A percentile compares a stretch with the other conserved stretches of the same genome.
Conservation (phyloP, 768 basidiomycete genomes). For the Terana coerulea region DNA sequence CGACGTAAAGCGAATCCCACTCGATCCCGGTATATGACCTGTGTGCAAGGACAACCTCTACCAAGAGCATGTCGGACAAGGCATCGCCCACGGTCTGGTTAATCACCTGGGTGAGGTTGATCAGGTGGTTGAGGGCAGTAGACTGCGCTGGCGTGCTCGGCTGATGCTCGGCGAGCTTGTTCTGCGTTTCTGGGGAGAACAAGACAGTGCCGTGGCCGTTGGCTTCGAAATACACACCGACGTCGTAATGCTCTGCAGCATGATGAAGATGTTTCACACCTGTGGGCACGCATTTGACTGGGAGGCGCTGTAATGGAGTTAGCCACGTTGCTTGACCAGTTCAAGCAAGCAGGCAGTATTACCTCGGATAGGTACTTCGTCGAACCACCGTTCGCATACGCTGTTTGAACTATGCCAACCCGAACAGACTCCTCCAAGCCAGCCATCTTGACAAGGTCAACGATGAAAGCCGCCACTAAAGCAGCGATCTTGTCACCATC, state of each 20-base stretch:
- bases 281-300: constrained; percentile 92
- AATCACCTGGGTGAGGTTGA: constrained; percentile 78
- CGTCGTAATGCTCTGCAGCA: constrained; percentile 88
- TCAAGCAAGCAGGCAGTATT: constrained; percentile 20
- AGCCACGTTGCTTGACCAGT: background rate
- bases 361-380: constrained; percentile 89
- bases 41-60: constrained; percentile 88
- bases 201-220: constrained; percentile 98
- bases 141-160: constrained; percentile 82
- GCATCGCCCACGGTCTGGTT: constrained; percentile 99
- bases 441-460: constrained; percentile 82
- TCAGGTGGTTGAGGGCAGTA: constrained; percentile 72
- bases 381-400: constrained; percentile 96
- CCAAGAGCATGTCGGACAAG: constrained; percentile 91
- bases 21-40: constrained; percentile 77
- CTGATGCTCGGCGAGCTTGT: constrained; percentile 55
- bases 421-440: constrained; percentile 74
- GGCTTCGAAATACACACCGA: constrained; percentile 99
- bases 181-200: constrained; percentile 76
- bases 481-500: constrained; percentile 99
- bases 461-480: constrained; percentile 88
- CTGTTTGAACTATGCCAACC: constrained; percentile 96
- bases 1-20: constrained; percentile 92
- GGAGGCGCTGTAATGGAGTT: constrained; percentile 60
- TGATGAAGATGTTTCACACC: constrained; percentile 99